Percentiles rank a stretch among this genome's conserved stretches.
Evolutionary conservation across 768 basidiomycete genomes (phyloP).

Genomic region (Mycena rebaudengoi): DNA sequence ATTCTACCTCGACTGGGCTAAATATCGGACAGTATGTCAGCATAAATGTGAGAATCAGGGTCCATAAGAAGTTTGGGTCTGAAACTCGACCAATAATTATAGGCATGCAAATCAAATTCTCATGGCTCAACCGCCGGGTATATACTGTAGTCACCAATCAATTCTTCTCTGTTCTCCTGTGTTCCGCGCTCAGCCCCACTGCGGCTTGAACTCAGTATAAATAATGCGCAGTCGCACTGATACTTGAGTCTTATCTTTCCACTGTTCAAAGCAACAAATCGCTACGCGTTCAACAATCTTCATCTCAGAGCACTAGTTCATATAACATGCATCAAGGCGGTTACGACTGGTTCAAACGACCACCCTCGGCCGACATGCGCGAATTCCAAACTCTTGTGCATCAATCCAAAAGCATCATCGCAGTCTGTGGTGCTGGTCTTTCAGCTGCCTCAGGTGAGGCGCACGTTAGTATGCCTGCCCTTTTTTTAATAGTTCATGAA

Average conservation of each 20-base stretch:
- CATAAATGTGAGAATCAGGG: too few species aligned
- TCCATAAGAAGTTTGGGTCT: not conserved
- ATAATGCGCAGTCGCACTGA: too few species aligned
- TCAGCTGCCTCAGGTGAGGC: constrained; percentile 68
- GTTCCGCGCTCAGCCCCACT: too few species aligned
- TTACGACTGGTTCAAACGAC: too few species aligned
- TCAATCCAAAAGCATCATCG: constrained; percentile 44
- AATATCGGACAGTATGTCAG: not conserved
- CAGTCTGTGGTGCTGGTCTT: constrained; percentile 64
- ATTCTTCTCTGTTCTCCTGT: too few species aligned
- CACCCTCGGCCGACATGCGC: constrained; percentile 38
- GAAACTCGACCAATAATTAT: not conserved
- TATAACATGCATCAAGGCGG: too few species aligned
- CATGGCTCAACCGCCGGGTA: too few species aligned
- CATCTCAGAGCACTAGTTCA: too few species aligned
- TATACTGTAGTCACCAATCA: too few species aligned
- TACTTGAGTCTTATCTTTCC: too few species aligned
- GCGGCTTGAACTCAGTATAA: too few species aligned
- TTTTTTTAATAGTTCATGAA: constrained; percentile 23
- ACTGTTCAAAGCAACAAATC: not conserved
- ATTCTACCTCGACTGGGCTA: not conserved
- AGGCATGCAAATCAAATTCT: not conserved
- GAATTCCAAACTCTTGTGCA: constrained; percentile 41
- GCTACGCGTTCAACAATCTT: not conserved
- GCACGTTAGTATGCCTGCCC: not conserved